A percentile compares a stretch with the other conserved stretches of the same genome.
These are phyloP conservation scores for Zygoascus hellenicus DNA, from an alignment of 1,139 yeast genomes.

Conservation along the genomic window DNA sequence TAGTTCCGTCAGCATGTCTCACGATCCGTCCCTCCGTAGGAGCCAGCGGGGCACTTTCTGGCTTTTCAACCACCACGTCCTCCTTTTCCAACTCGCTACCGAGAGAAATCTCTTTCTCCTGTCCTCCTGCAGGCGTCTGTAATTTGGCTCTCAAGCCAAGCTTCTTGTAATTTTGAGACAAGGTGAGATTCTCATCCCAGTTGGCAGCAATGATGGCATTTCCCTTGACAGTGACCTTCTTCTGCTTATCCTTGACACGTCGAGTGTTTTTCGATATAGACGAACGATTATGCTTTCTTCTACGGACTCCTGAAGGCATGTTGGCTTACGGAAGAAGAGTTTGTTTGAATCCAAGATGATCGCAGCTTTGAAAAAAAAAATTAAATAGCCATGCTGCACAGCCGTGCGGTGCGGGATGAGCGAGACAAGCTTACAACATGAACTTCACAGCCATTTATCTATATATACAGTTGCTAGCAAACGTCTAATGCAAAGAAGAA, in stretches of 20 bases:
- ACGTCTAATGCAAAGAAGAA: neutral
- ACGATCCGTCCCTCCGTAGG: slow-evolving; percentile 74
- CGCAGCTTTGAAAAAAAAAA: neutral
- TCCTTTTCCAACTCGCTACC: slow-evolving; percentile 25
- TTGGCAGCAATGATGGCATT: slow-evolving; percentile 81
- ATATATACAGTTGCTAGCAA: too few relatives aligned
- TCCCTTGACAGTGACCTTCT: slow-evolving; percentile 52
- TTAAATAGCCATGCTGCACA: neutral
- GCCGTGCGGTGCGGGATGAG: neutral
- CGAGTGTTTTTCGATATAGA: slow-evolving; percentile 64
- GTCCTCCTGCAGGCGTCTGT: slow-evolving; percentile 48
- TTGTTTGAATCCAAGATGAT: neutral
- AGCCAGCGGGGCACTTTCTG: slow-evolving; percentile 36
- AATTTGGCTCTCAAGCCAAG: slow-evolving; percentile 69
- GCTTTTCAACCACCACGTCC: slow-evolving; percentile 41
- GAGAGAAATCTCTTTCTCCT: slow-evolving; percentile 34
- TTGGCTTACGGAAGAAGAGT: neutral
- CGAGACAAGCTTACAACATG: too few relatives aligned
- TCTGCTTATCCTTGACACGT: slow-evolving; percentile 60
- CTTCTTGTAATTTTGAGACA: slow-evolving; percentile 67
- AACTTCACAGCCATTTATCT: too few relatives aligned
- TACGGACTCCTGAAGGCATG: slow-evolving; percentile 51
- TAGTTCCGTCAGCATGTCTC: slow-evolving; percentile 65
- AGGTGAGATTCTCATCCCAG: slow-evolving; percentile 82
- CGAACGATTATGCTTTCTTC: slow-evolving; percentile 76